Evolutionary conservation across 1,284 basidiomycete genomes (phyloP).

Genomic region (Tylopilus sp.): DNA sequence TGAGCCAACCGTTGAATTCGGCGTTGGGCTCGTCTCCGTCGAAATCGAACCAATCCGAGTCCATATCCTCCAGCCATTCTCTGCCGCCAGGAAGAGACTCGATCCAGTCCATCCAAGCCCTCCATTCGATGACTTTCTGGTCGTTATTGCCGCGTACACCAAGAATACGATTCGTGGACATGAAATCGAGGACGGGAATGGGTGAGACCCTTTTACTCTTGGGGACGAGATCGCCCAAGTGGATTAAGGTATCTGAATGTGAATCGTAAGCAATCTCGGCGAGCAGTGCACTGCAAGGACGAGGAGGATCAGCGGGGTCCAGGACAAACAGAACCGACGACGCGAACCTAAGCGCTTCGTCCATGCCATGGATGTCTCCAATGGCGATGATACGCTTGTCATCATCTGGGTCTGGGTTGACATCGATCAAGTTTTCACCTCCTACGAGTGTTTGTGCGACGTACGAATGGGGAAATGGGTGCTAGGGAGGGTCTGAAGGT

Average conservation of each 20-base stretch:
- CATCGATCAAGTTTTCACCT: background rate
- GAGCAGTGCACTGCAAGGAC: constrained; percentile 53
- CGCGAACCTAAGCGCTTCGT: constrained; percentile 60
- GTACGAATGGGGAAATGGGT: constrained; percentile 54
- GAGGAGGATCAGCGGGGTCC: background rate
- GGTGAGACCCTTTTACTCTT: constrained; percentile 56
- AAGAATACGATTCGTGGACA: constrained; percentile 56
- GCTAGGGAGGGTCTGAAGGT: constrained; percentile 40
- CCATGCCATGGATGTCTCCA: constrained; percentile 85
- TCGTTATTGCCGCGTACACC: constrained; percentile 93
- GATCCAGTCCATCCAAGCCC: constrained; percentile 75
- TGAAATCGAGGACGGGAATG: constrained; percentile 59
- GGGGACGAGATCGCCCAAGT: constrained; percentile 77
- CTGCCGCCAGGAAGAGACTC: constrained; percentile 42
- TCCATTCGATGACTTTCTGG: constrained; percentile 84
- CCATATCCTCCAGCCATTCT: constrained; percentile 48
- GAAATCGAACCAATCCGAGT: constrained; percentile 39
- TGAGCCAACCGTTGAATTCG: constrained; percentile 25
- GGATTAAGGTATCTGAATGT: constrained; percentile 64
- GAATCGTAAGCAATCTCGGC: constrained; percentile 56
- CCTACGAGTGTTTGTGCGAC: constrained; percentile 6
- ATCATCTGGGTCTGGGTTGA: constrained; percentile 41
- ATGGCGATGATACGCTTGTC: constrained; percentile 63
- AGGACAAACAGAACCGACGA: background rate
- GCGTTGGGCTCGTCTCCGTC: constrained; percentile 36